phyloP scores from a whole-genome alignment of 768 basidiomycete species.

The Lactifluus subvellereus region DNA sequence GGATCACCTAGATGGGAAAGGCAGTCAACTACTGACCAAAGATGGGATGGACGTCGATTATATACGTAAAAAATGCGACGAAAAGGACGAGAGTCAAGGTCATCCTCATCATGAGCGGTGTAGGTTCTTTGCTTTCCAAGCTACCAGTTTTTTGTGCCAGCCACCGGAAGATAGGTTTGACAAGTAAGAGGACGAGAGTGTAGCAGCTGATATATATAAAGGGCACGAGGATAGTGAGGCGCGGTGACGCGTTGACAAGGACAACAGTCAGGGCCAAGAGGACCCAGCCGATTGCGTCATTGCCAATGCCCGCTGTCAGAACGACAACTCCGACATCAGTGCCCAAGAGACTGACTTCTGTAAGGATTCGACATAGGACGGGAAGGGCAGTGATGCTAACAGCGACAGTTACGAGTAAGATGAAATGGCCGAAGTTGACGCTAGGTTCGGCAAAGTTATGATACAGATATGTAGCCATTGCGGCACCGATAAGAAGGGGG shows the following conservation, averaged over 20 bases:
- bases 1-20: slow-evolving; percentile 2
- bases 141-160: slow-evolving; percentile 61
- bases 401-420: slow-evolving; percentile 81
- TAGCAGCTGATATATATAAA: slow-evolving; percentile 57
- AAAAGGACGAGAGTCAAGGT: slow-evolving; percentile 65
- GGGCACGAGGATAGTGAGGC: slow-evolving; percentile 74
- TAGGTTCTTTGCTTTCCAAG: slow-evolving; percentile 66
- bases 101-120: slow-evolving; percentile 70
- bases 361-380: slow-evolving; percentile 78
- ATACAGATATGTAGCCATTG: slow-evolving; percentile 68
- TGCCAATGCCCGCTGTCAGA: slow-evolving; percentile 74
- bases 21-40: slow-evolving; percentile 39
- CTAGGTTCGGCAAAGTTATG: slow-evolving; percentile 50
- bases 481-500: slow-evolving; percentile 78
- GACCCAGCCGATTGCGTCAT: slow-evolving; percentile 68
- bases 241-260: slow-evolving; percentile 69
- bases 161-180: slow-evolving; percentile 59
- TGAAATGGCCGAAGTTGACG: slow-evolving; percentile 73
- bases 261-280: slow-evolving; percentile 80
- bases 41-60: slow-evolving; percentile 73
- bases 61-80: slow-evolving; percentile 80
- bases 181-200: slow-evolving; percentile 60
- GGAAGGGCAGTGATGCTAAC: slow-evolving; percentile 79
- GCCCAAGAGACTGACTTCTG: slow-evolving; percentile 73
- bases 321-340: slow-evolving; percentile 80